Evolutionary conservation across 768 basidiomycete species (phyloP).

Genomic region (Dentipellis sp.): DNA sequence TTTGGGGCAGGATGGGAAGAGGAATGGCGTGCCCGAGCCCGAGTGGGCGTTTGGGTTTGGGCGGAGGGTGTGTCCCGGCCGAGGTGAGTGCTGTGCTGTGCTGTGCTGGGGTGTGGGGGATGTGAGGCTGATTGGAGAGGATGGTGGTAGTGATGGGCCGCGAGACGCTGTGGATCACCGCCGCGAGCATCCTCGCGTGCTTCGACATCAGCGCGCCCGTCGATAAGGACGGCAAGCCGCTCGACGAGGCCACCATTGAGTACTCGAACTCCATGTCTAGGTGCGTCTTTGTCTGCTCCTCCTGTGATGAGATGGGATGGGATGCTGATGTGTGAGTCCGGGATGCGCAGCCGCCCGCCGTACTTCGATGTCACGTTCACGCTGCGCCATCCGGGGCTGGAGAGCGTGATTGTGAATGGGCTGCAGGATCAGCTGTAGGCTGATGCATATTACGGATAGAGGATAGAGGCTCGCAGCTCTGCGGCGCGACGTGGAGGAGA

Average conservation of each 20-base stretch:
- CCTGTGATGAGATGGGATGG: not conserved
- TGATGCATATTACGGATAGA: too few relatives aligned
- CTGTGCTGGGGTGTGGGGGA: not conserved
- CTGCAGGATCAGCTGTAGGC: not conserved
- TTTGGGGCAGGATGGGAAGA: not conserved
- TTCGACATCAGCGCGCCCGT: constrained; percentile 11
- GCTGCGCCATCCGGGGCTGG: not conserved
- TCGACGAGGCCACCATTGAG: constrained; percentile 9
- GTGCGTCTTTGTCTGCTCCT: constrained; percentile 5
- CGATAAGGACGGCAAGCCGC: constrained; percentile 9
- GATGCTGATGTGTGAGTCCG: not conserved
- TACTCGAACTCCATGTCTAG: constrained; percentile 11
- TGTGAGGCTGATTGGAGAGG: not conserved
- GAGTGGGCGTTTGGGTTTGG: constrained; percentile 9
- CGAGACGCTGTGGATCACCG: constrained; percentile 9
- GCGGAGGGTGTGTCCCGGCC: not conserved
- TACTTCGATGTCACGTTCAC: not conserved
- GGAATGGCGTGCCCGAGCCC: not conserved
- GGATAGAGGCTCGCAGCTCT: too few relatives aligned
- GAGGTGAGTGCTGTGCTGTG: not conserved
- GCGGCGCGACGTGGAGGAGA: too few relatives aligned
- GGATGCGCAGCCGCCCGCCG: not conserved
- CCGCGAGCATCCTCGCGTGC: constrained; percentile 11
- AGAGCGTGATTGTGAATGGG: not conserved
- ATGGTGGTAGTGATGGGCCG: constrained; percentile 10